Base-by-base conservation (phyloP, 2,329 filamentous ascomycete genomes). In the Diaporthe citrichinensis region DNA sequence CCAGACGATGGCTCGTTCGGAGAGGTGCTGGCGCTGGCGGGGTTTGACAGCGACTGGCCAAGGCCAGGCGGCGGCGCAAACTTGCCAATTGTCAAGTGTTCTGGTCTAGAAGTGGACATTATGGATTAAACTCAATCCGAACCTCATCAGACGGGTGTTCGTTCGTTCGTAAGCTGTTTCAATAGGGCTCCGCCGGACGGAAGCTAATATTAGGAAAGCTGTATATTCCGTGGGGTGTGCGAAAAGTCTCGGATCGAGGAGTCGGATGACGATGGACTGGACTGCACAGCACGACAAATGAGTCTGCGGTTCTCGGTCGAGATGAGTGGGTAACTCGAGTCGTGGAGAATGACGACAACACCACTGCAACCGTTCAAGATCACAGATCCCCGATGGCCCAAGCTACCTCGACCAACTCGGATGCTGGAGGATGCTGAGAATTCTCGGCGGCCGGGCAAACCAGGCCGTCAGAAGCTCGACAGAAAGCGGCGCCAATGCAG, bases 71-170 rank as follows among this genome's bases (percentile, higher is more conserved):
- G 85, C 85, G 93, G 92, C 76, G 92, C 89, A 79, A 94, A 91
- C 86, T 95, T 96, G 87, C 94, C 94, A 85, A 97, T 92, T 84
- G 93, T 93, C 88, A 97, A 91, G 85, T 96, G 94, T 84, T 98
- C 95, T 82, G 94, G 92, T 91, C 95, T 93, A 85, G 93, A 90
- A 87, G 91, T 94, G 89, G 94, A 94, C 95, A 98, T 98, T 95
- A 96, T 95, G 91, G 89, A 95, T 95, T 95, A 94, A 87, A 82
- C 86, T 85, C 73, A 69, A 72, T 86, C 84, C 83, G 82, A 85
- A 84, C 85, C 84, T 88, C 87, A 88, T 89, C 80, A 84, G 80
- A 80, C 71, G 74, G 77, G 61, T 71, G 49, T 67, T 73, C 65
- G 28, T 72, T 55, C 59, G 72, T 46, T 71, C 23, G 74, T 74